phyloP scores from a whole-genome alignment of 2,329 filamentous ascomycete genomes.

The Aspergillus pseudotamarii region DNA sequence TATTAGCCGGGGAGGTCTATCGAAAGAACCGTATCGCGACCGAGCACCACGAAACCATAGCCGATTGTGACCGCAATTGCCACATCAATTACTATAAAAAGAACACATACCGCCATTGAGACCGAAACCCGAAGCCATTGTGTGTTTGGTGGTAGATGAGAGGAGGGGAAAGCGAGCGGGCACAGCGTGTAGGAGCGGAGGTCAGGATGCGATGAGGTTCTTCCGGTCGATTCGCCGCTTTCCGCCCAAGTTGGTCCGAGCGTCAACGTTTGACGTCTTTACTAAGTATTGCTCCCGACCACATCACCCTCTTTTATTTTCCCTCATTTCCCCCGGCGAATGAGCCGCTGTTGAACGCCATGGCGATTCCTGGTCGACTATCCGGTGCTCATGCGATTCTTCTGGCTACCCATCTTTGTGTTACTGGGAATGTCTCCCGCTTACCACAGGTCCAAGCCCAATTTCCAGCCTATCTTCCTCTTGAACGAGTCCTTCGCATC shows the following conservation, averaged over 20 bases:
- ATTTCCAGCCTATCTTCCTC: constrained; percentile 51
- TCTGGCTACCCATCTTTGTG: constrained; percentile 59
- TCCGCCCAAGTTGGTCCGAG: constrained; percentile 26
- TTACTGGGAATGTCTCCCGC: constrained; percentile 55
- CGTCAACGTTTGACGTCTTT: constrained; percentile 12
- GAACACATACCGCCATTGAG: constrained; percentile 56
- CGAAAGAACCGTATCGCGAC: background rate
- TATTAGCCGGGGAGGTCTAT: constrained; percentile 27
- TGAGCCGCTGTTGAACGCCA: constrained; percentile 25
- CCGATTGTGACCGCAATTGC: constrained; percentile 14
- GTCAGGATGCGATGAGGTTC: constrained; percentile 35
- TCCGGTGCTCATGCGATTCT: constrained; percentile 61
- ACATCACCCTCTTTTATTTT: constrained; percentile 29
- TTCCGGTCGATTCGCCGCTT: constrained; percentile 30
- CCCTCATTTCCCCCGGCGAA: constrained; percentile 6
- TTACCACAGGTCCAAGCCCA: constrained; percentile 56
- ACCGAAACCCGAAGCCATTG: constrained; percentile 56
- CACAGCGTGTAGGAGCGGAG: constrained; percentile 28
- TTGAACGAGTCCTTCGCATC: constrained; percentile 60
- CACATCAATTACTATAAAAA: constrained; percentile 2
- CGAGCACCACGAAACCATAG: constrained; percentile 20
- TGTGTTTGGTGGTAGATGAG: constrained; percentile 27
- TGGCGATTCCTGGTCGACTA: constrained; percentile 45
- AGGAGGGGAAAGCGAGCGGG: constrained; percentile 25
- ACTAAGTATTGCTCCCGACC: constrained; percentile 22